Percentiles rank a stretch among this genome's conserved stretches.
Conservation (phyloP, 345 rosid species). For the Eucalyptus pumila region DNA sequence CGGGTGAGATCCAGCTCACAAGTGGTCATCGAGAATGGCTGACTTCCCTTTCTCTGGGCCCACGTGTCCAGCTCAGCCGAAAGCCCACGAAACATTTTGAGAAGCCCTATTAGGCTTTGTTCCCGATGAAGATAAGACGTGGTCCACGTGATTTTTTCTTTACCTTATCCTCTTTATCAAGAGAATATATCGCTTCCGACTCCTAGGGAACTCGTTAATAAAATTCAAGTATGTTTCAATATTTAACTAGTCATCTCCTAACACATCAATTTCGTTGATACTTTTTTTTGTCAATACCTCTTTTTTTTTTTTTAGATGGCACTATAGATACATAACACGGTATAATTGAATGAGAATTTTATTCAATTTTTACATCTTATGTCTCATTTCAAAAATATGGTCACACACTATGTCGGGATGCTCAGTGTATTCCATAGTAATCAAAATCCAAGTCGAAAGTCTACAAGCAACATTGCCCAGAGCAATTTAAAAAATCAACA, state of each 20-base stretch:
- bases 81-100: neutral
- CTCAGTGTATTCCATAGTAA: neutral
- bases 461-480: accelerated
- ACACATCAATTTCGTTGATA: neutral
- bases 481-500: neutral
- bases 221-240: neutral
- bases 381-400: neutral
- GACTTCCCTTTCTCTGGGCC: neutral
- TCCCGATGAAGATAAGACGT: neutral
- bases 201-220: neutral
- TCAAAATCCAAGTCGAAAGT: neutral
- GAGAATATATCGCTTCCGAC: neutral
- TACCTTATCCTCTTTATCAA: neutral
- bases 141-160: neutral
- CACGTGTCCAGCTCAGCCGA: neutral
- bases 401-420: accelerated
- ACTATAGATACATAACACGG: accelerated
- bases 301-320: no score
- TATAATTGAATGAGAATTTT: neutral
- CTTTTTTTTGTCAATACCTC: accelerated
- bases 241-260: neutral
- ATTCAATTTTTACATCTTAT: neutral
- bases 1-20: slow-evolving; percentile 2
- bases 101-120: neutral
- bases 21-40: neutral